phyloP scores from a whole-genome alignment of 768 basidiomycete genomes.

The Lactarius indigo region DNA sequence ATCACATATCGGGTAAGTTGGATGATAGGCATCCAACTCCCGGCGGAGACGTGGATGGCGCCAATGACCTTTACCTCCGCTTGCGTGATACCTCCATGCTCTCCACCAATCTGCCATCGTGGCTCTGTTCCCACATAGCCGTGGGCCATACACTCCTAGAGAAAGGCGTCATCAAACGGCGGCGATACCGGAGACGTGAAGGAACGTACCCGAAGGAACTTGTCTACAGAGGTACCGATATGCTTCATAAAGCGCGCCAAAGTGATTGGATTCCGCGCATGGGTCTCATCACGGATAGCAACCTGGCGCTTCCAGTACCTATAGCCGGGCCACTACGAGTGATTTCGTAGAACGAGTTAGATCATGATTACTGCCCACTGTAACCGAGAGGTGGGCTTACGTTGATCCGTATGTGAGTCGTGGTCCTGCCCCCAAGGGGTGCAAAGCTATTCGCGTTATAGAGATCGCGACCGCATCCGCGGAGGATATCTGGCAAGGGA shows the following conservation, averaged over 20 bases:
- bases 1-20: constrained; percentile 15
- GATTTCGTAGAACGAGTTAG: background rate
- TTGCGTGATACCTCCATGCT: background rate
- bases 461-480: constrained; percentile 6
- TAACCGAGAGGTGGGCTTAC: background rate
- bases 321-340: constrained; percentile 14
- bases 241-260: constrained; percentile 13
- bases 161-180: background rate
- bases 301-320: constrained; percentile 4
- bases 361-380: background rate
- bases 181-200: background rate
- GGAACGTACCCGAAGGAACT: constrained; percentile 8
- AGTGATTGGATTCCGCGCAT: background rate
- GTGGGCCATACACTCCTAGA: background rate
- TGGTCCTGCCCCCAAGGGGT: background rate
- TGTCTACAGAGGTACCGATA: background rate
- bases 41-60: constrained; percentile 13
- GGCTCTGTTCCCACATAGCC: background rate
- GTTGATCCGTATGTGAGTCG: constrained; percentile 2
- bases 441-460: background rate
- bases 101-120: constrained; percentile 5
- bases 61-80: constrained; percentile 13
- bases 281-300: constrained; percentile 5
- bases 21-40: constrained; percentile 14
- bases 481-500: constrained; percentile 8